Conservation (phyloP, 306 rosid species). For the Acacia confusa region DNA sequence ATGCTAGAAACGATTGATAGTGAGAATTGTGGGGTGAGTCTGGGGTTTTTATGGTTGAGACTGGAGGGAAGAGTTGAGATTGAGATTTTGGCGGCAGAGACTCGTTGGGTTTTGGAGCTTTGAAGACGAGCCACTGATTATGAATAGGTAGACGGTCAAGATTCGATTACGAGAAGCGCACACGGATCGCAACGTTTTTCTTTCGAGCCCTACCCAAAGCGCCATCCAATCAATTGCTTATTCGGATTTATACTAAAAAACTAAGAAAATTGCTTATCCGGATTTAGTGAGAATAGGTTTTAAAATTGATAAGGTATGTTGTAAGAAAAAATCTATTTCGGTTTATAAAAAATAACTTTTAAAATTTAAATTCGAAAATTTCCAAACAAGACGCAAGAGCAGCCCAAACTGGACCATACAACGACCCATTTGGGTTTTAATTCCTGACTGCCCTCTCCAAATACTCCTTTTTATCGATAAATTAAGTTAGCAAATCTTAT, state of each 20-base stretch:
- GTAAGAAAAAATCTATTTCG: too few species aligned
- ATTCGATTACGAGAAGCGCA: background rate
- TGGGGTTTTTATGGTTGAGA: conserved; percentile 19
- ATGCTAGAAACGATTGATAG: background rate
- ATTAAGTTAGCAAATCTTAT: too few species aligned
- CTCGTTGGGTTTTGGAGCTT: background rate
- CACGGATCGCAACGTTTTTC: conserved; percentile 11
- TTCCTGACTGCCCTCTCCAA: too few species aligned
- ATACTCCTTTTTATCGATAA: too few species aligned
- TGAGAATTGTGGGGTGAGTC: background rate
- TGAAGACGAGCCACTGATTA: conserved; percentile 1
- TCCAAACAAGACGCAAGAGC: too few species aligned
- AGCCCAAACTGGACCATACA: background rate
- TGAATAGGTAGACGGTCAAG: conserved; percentile 2
- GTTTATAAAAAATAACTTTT: too few species aligned
- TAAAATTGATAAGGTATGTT: too few species aligned
- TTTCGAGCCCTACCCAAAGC: background rate
- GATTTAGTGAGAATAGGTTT: too few species aligned
- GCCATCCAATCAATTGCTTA: background rate
- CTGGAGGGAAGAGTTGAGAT: background rate
- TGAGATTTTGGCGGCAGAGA: background rate
- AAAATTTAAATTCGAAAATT: too few species aligned
- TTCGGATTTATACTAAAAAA: too few species aligned
- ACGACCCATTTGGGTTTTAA: background rate
- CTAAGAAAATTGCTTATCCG: too few species aligned